A percentile compares a stretch with the other conserved stretches of the same genome.
These are phyloP conservation scores for Globisporangium okanoganense DNA, from an alignment of 352 stramenopile genomes.

Conservation along the genomic window DNA sequence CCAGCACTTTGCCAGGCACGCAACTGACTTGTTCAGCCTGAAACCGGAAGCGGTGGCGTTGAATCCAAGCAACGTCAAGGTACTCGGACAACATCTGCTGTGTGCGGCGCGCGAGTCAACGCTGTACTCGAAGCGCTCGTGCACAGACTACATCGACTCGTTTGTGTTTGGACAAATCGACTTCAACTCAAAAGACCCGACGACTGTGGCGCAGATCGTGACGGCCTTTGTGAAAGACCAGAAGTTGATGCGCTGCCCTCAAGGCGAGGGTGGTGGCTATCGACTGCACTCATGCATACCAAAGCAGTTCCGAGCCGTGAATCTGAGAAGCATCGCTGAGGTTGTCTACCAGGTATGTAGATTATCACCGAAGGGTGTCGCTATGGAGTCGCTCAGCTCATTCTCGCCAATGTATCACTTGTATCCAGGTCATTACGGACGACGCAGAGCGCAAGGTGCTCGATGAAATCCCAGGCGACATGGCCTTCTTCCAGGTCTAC, in stretches of 20 bases:
- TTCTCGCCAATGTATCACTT: background rate
- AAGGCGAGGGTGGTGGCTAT: constrained; percentile 39
- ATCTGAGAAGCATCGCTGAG: constrained; percentile 62
- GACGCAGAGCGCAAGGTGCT: constrained; percentile 53
- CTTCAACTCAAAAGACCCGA: background rate
- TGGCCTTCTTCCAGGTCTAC: constrained; percentile 91
- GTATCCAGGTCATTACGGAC: constrained; percentile 45
- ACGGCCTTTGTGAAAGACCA: constrained; percentile 31
- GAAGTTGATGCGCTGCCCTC: constrained; percentile 36
- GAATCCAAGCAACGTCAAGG: constrained; percentile 80
- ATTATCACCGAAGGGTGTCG: background rate
- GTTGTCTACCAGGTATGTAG: constrained; percentile 45
- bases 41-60: constrained; percentile 75
- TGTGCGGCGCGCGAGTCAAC: constrained; percentile 92
- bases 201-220: background rate
- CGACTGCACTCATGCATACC: constrained; percentile 57
- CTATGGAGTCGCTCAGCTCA: background rate
- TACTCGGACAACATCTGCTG: constrained; percentile 92
- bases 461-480: constrained; percentile 82
- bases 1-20: constrained; percentile 84
- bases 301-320: constrained; percentile 53
- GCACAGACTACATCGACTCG: constrained; percentile 55
- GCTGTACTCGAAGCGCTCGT: constrained; percentile 69
- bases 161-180: constrained; percentile 44
- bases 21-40: constrained; percentile 61